A percentile compares a stretch with the other conserved stretches of the same genome.
Conservation (phyloP, 768 basidiomycete species). For the Termitomyces sp. region DNA sequence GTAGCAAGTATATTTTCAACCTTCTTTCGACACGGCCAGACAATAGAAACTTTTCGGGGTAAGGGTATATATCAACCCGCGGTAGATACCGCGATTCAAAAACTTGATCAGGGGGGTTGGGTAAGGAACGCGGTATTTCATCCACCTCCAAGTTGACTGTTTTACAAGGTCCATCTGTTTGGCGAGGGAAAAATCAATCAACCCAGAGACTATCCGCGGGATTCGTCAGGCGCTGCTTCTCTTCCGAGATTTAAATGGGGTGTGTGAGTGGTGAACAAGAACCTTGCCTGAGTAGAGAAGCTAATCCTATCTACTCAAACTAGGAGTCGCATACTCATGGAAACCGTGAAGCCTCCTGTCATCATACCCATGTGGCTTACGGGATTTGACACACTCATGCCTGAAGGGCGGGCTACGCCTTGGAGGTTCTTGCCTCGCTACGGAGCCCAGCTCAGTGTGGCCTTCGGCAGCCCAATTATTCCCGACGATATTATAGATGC, state of each 20-base stretch:
- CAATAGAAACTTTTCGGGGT: slow-evolving; percentile 90
- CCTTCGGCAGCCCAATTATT: slow-evolving; percentile 74
- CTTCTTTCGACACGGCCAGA: slow-evolving; percentile 88
- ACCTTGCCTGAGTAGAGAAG: not conserved
- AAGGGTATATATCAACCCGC: slow-evolving; percentile 84
- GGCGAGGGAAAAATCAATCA: slow-evolving; percentile 89
- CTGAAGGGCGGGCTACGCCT: slow-evolving; percentile 74
- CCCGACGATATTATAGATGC: slow-evolving; percentile 27
- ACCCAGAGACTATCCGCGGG: slow-evolving; percentile 42
- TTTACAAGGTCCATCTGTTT: slow-evolving; percentile 79
- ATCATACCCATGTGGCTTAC: slow-evolving; percentile 94
- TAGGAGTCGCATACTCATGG: slow-evolving; percentile 81
- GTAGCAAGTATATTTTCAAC: slow-evolving; percentile 67
- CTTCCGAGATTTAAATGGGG: slow-evolving; percentile 93
- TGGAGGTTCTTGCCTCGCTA: slow-evolving; percentile 64
- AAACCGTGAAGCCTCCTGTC: slow-evolving; percentile 51
- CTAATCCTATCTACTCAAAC: not conserved
- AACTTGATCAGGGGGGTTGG: slow-evolving; percentile 82
- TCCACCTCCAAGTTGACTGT: not conserved
- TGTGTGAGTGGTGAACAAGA: slow-evolving; percentile 52
- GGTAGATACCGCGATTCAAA: slow-evolving; percentile 75
- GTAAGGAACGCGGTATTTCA: slow-evolving; percentile 38
- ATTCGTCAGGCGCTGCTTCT: slow-evolving; percentile 35
- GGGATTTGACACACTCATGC: slow-evolving; percentile 85
- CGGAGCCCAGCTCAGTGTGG: slow-evolving; percentile 62